phyloP scores from a whole-genome alignment of 2,329 filamentous ascomycete genomes.

The Epichloe aotearoae region DNA sequence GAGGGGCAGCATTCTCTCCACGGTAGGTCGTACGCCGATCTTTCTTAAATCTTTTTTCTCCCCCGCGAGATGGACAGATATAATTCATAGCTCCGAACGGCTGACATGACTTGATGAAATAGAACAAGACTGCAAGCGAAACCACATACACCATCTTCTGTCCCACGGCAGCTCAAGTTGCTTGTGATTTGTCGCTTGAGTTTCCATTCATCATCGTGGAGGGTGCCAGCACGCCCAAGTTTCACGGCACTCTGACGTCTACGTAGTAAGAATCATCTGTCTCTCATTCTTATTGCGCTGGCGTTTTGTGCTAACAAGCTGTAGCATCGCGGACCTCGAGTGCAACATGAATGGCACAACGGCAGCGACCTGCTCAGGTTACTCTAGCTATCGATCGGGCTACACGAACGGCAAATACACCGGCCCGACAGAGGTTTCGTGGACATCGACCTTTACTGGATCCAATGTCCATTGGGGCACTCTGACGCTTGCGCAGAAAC shows the following conservation, averaged over 20 bases:
- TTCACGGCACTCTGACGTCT: slow-evolving; percentile 29
- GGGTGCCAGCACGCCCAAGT: slow-evolving; percentile 30
- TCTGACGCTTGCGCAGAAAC: slow-evolving; percentile 28
- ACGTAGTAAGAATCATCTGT: slow-evolving; percentile 23
- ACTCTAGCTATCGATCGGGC: slow-evolving; percentile 29
- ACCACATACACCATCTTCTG: slow-evolving; percentile 39
- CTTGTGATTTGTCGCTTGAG: slow-evolving; percentile 31
- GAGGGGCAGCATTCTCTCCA: slow-evolving; percentile 32
- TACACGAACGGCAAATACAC: slow-evolving; percentile 25
- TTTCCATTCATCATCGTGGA: slow-evolving; percentile 35
- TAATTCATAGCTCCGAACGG: neutral
- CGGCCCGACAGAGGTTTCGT: slow-evolving; percentile 30
- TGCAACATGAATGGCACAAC: slow-evolving; percentile 30
- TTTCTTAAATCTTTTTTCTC: neutral
- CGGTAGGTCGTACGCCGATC: slow-evolving; percentile 18
- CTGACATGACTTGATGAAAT: neutral
- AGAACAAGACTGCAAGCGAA: slow-evolving; percentile 22
- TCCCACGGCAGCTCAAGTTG: slow-evolving; percentile 24
- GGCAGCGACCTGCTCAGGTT: slow-evolving; percentile 34
- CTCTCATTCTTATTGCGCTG: neutral
- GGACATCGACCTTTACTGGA: slow-evolving; percentile 31
- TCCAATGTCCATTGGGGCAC: slow-evolving; percentile 30
- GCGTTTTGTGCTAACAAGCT: neutral
- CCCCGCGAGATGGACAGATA: neutral
- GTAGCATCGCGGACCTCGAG: slow-evolving; percentile 30